Evolutionary conservation across 2,329 filamentous ascomycete genomes (phyloP).

Genomic region (Penicillium capsulatum): DNA sequence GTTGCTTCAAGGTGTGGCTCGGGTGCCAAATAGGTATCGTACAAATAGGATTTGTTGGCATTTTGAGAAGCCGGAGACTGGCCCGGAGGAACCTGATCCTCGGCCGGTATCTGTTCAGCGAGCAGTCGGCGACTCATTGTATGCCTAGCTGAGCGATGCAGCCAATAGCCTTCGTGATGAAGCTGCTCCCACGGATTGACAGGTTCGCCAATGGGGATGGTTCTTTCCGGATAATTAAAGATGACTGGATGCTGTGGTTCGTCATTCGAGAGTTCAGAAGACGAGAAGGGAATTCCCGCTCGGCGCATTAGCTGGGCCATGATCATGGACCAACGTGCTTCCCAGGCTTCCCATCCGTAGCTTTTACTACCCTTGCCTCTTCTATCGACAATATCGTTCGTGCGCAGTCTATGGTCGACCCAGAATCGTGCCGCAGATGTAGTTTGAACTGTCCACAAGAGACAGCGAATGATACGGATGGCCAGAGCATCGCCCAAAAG

Average conservation of each 20-base stretch:
- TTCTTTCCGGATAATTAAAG: slow-evolving; percentile 51
- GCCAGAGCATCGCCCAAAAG: slow-evolving; percentile 76
- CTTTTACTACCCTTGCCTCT: slow-evolving; percentile 80
- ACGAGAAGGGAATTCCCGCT: slow-evolving; percentile 48
- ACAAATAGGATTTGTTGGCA: slow-evolving; percentile 50
- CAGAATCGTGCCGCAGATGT: slow-evolving; percentile 76
- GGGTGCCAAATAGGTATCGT: slow-evolving; percentile 59
- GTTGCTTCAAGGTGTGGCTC: slow-evolving; percentile 55
- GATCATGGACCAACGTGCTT: slow-evolving; percentile 64
- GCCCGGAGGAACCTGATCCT: slow-evolving; percentile 54
- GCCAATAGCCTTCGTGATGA: slow-evolving; percentile 62
- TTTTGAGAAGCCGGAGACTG: slow-evolving; percentile 54
- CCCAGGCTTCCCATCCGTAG: slow-evolving; percentile 94
- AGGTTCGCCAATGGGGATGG: slow-evolving; percentile 46
- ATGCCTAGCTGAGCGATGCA: slow-evolving; percentile 51
- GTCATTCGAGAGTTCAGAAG: slow-evolving; percentile 25
- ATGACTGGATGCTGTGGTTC: slow-evolving; percentile 31
- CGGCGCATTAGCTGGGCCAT: slow-evolving; percentile 59
- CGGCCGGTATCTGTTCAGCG: slow-evolving; percentile 55
- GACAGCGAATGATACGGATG: slow-evolving; percentile 74
- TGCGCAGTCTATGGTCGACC: slow-evolving; percentile 69
- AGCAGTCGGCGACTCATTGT: slow-evolving; percentile 48
- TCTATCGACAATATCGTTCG: slow-evolving; percentile 73
- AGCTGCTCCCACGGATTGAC: slow-evolving; percentile 56
- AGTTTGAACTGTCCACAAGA: slow-evolving; percentile 75